phyloP scores from a whole-genome alignment of 441 rosid species.

The Corymbia citriodora region DNA sequence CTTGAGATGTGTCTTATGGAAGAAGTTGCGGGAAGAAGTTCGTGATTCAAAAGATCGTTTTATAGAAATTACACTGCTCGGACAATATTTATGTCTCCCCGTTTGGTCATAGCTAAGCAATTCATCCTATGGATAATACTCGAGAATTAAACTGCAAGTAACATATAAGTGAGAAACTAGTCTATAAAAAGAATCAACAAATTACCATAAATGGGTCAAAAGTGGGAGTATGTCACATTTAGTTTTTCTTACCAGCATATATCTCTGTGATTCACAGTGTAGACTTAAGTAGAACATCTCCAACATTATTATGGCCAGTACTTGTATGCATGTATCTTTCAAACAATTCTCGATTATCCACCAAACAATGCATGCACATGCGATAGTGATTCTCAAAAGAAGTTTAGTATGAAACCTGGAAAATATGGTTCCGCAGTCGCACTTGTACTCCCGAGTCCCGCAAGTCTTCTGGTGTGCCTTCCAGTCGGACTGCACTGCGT shows the following conservation, averaged over 20 bases:
- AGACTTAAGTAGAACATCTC: neutral
- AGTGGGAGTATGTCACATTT: neutral
- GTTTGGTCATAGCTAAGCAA: neutral
- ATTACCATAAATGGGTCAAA: neutral
- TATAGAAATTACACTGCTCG: neutral
- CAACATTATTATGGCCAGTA: neutral
- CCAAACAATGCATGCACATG: neutral
- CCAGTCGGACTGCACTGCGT: constrained; percentile 55
- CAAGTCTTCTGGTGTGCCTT: constrained; percentile 52
- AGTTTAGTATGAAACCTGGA: constrained; percentile 28
- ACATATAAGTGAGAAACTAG: neutral
- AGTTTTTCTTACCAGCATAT: neutral
- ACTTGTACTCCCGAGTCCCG: constrained; percentile 44
- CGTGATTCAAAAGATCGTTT: neutral
- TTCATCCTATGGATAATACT: neutral
- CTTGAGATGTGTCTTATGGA: neutral
- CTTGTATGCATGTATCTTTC: neutral
- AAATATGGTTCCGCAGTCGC: constrained; percentile 51
- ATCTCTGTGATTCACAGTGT: neutral
- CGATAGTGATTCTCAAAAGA: neutral
- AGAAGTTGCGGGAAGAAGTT: neutral
- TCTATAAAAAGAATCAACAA: neutral
- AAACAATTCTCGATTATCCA: neutral
- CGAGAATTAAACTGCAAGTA: neutral
- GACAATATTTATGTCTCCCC: neutral